phyloP scores from a whole-genome alignment of 2,329 filamentous ascomycete species.

The Colletotrichum spinosum region DNA sequence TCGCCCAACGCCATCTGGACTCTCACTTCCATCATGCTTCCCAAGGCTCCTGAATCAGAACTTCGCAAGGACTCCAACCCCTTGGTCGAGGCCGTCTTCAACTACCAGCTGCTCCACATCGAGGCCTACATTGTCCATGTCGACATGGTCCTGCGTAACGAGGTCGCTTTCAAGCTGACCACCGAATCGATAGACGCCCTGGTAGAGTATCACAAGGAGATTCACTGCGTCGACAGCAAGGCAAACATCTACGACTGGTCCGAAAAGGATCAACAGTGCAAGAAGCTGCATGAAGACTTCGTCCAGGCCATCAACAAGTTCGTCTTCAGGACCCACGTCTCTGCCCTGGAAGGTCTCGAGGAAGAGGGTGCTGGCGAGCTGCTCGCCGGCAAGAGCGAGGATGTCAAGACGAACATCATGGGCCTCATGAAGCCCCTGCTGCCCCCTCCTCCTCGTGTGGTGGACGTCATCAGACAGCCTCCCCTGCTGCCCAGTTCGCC shows the following conservation, averaged over 20 bases:
- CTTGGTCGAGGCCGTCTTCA: slow-evolving; percentile 87
- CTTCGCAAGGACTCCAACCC: slow-evolving; percentile 85
- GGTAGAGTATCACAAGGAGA: slow-evolving; percentile 95
- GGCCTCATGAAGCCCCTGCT: slow-evolving; percentile 88
- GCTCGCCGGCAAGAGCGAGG: slow-evolving; percentile 89
- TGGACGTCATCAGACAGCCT: slow-evolving; percentile 89
- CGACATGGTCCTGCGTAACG: slow-evolving; percentile 97
- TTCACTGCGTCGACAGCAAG: slow-evolving; percentile 91
- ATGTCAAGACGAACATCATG: slow-evolving; percentile 90
- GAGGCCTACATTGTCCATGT: slow-evolving; percentile 99
- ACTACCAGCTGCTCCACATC: slow-evolving; percentile 92
- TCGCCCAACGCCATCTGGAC: slow-evolving; percentile 94
- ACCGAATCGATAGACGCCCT: slow-evolving; percentile 92
- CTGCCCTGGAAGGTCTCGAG: slow-evolving; percentile 93
- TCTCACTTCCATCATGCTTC: slow-evolving; percentile 90
- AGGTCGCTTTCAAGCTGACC: slow-evolving; percentile 98
- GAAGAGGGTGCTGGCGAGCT: slow-evolving; percentile 96
- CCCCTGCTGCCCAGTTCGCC: slow-evolving; percentile 88
- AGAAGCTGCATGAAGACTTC: slow-evolving; percentile 97
- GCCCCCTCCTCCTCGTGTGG: slow-evolving; percentile 85
- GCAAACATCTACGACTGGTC: slow-evolving; percentile 94
- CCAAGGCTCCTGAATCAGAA: slow-evolving; percentile 88
- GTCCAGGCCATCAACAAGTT: slow-evolving; percentile 97
- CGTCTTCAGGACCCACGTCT: slow-evolving; percentile 89
- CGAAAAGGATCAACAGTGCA: slow-evolving; percentile 95